phyloP scores from a whole-genome alignment of 2,329 filamentous ascomycete species.

The Cucurbitaria berberidis region DNA sequence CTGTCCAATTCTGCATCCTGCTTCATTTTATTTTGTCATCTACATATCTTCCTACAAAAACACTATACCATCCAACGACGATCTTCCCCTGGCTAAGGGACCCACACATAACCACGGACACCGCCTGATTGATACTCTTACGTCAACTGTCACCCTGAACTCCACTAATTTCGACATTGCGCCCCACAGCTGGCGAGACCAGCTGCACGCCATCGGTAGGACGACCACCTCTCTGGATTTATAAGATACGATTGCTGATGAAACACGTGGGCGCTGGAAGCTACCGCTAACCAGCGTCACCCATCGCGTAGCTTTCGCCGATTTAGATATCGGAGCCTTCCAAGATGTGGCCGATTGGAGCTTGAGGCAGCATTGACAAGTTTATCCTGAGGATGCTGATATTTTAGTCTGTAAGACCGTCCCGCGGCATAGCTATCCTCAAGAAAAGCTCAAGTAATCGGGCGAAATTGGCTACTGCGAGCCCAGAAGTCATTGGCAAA shows the following conservation, averaged over 20 bases:
- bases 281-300: constrained; percentile 49
- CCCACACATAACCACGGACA: constrained; percentile 20
- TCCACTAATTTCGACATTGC: constrained; percentile 39
- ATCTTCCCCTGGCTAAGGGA: not conserved
- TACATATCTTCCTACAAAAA: not conserved
- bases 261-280: constrained; percentile 28
- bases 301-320: constrained; percentile 58
- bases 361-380: constrained; percentile 55
- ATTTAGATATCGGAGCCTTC: constrained; percentile 55
- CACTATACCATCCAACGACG: not conserved
- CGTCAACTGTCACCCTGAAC: constrained; percentile 41
- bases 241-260: constrained; percentile 18
- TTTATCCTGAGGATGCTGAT: constrained; percentile 53
- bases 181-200: constrained; percentile 41
- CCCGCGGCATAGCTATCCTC: not conserved
- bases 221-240: constrained; percentile 26
- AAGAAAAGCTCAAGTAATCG: constrained; percentile 51
- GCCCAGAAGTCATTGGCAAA: constrained; percentile 58
- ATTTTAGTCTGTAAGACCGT: constrained; percentile 50
- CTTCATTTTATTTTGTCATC: not conserved
- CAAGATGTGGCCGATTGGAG: constrained; percentile 59
- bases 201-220: constrained; percentile 26
- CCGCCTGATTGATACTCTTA: constrained; percentile 15
- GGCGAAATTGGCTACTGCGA: constrained; percentile 58
- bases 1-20: no score